These are phyloP conservation scores for Leccinum subgranulosum DNA, from an alignment of 768 basidiomycete species.

Conservation along the genomic window DNA sequence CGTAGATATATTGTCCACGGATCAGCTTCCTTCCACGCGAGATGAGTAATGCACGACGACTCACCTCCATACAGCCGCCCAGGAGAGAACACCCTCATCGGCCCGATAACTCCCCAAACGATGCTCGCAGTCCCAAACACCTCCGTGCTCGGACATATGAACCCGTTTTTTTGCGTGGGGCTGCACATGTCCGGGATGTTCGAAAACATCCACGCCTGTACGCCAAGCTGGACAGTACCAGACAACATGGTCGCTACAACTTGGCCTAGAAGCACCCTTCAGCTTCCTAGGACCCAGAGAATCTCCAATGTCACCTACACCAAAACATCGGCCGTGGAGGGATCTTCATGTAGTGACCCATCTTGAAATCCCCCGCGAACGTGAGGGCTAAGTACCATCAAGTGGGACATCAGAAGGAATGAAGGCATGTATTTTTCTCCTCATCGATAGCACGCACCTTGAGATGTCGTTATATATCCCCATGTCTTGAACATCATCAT, in stretches of 20 bases:
- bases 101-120: constrained; percentile 83
- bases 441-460: constrained; percentile 20
- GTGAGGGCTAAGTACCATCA: constrained; percentile 42
- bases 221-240: constrained; percentile 53
- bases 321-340: constrained; percentile 67
- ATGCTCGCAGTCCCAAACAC: constrained; percentile 80
- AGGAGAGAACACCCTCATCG: constrained; percentile 61
- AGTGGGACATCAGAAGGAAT: neutral
- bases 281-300: neutral
- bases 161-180: constrained; percentile 41
- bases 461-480: constrained; percentile 62
- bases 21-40: too few relatives aligned
- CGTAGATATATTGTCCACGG: neutral
- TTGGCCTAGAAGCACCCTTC: constrained; percentile 35
- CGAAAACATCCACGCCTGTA: constrained; percentile 60
- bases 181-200: constrained; percentile 37
- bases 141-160: constrained; percentile 66
- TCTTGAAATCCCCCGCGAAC: constrained; percentile 71
- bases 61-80: constrained; percentile 58
- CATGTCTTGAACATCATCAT: constrained; percentile 82
- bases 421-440: too few relatives aligned
- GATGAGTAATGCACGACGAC: neutral
- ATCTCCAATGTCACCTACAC: constrained; percentile 24
- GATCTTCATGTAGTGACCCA: constrained; percentile 74
- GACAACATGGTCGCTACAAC: constrained; percentile 60